Evolutionary conservation across 2,329 filamentous ascomycete genomes (phyloP), one percentile per base, ranked within the genome.

Genomic region (Biscogniauxia sp.): DNA sequence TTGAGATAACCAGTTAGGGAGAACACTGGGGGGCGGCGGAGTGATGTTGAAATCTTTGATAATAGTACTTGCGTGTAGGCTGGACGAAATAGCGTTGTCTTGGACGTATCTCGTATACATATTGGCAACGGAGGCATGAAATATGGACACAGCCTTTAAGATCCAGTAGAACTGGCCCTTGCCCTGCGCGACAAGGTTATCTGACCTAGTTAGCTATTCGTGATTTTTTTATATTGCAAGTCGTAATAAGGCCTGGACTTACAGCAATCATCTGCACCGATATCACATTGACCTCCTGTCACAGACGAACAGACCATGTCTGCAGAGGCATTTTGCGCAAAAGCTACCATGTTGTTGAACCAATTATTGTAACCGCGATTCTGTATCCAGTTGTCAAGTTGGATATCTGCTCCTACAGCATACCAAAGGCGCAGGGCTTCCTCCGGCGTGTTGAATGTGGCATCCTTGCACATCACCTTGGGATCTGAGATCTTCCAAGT

Each of bases 31-130:
- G 3, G 50, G 50, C 50, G 50, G 50, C n/a, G 50, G 50, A 20
- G 50, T 51, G 19, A 51, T 51, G 50, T 51, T 51, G 50, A 51
- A 51, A n/a, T 51, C 50, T n/a, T 51, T 20, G 7, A 51, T 51
- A 25, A 51, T 11, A 8, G 19, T 51, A n/a, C 23, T 17, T 20
- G 23, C 19, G n/a, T 51, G 50, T n/a, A 51, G n/a, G n/a, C 23
- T 51, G 7, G 50, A 5, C 50, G 50, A 51, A 25, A 51, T 20
- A 15, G 50, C 50, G 50, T 51, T 51, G 15, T 51, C 50, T 25
- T 51, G 50, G 50, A 51, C 50, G n/a, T 51, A 51, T 25, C 50
- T 51, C 13, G 50, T 51, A 17, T 51, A 51, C 19, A 51, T 20
- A 25, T 51, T 51, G 23, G 19, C 50, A 25, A 25, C 13, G 50